Percentiles rank a stretch among this genome's conserved stretches.
Evolutionary conservation across 495 filamentous ascomycete species (phyloP).

Genomic region (Aspergillus egyptiacus): DNA sequence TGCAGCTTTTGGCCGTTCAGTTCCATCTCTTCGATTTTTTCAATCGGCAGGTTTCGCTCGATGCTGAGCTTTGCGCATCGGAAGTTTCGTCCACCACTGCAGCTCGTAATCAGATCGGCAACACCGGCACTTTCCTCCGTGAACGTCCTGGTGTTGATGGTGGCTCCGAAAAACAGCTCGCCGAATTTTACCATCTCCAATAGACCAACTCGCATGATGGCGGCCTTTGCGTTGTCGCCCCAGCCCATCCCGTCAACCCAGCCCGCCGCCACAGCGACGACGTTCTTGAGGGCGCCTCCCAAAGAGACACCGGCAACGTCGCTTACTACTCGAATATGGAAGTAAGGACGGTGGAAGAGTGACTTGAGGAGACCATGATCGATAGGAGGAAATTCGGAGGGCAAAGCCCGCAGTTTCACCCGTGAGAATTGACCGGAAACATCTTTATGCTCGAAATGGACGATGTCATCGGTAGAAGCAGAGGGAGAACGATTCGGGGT

Average conservation of each 20-base stretch:
- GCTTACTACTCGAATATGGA: slow-evolving; percentile 85
- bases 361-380: slow-evolving; percentile 71
- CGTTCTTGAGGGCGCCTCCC: slow-evolving; percentile 93
- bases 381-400: slow-evolving; percentile 71
- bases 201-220: slow-evolving; percentile 91
- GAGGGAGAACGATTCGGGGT: slow-evolving; percentile 56
- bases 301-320: slow-evolving; percentile 96
- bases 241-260: slow-evolving; percentile 94
- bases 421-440: slow-evolving; percentile 54
- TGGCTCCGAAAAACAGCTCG: slow-evolving; percentile 80
- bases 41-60: slow-evolving; percentile 69
- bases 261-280: slow-evolving; percentile 89
- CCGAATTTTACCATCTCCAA: slow-evolving; percentile 95
- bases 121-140: slow-evolving; percentile 95
- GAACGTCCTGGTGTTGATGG: slow-evolving; percentile 74
- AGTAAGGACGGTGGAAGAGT: slow-evolving; percentile 95
- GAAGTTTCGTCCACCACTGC: slow-evolving; percentile 86
- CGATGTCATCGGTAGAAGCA: slow-evolving; percentile 51
- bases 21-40: slow-evolving; percentile 81
- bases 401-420: slow-evolving; percentile 64
- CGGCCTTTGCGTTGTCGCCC: slow-evolving; percentile 97
- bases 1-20: slow-evolving; percentile 97
- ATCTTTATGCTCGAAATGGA: slow-evolving; percentile 59
- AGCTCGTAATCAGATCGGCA: slow-evolving; percentile 92
- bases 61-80: slow-evolving; percentile 86